Base-by-base conservation (phyloP, 768 basidiomycete species). In the Floccularia luteovirens region DNA sequence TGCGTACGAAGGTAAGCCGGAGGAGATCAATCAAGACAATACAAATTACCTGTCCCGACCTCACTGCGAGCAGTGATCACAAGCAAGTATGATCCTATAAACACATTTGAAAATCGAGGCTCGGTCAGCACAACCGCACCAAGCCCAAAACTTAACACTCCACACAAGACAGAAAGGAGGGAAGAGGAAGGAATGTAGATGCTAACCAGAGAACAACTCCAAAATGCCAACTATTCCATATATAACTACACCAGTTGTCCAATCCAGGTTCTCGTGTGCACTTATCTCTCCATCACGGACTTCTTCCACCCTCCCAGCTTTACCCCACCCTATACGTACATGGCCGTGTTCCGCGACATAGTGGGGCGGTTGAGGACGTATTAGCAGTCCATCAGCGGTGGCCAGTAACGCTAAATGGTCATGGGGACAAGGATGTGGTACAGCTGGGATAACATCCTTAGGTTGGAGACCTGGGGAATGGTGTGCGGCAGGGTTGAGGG, bases 141-240 rank as follows among this genome's bases (percentile, higher is more conserved):
- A n/a, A n/a, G n/a, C n/a, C 19, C 27, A n/a, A 20, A 40, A 20
- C 28, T 38, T 5, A 31, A 43, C 43, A 45, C 12, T 12, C 14
- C 13, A 3, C 13, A 31, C 23, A 31, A 40, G 43, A 32, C 32
- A 41, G 43, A 47, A 34, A 34, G n/a, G n/a, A n/a, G n/a, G n/a
- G n/a, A n/a, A n/a, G n/a, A n/a, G n/a, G n/a, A n/a, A n/a, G n/a
- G n/a, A n/a, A n/a, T n/a, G n/a, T n/a, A n/a, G n/a, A 24, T 19
- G 58, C 64, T 43, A 60, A 90, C 88, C 75, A 51, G 80, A 72
- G 53, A 79, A 86, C 17, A 91, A 59, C 44, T 79, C 77, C 44
- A 91, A 52, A 13, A 86, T 63, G 12, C 88, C 88, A 31, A 90
- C 63, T 46, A 91, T 75, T 10, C 88, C 89, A 56, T 87, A 82